Percentiles rank a stretch among this genome's conserved stretches.
These are phyloP conservation scores for Cyclotella choctawhatcheeana DNA, from an alignment of 108 stramenopile species.

Conservation along the genomic window DNA sequence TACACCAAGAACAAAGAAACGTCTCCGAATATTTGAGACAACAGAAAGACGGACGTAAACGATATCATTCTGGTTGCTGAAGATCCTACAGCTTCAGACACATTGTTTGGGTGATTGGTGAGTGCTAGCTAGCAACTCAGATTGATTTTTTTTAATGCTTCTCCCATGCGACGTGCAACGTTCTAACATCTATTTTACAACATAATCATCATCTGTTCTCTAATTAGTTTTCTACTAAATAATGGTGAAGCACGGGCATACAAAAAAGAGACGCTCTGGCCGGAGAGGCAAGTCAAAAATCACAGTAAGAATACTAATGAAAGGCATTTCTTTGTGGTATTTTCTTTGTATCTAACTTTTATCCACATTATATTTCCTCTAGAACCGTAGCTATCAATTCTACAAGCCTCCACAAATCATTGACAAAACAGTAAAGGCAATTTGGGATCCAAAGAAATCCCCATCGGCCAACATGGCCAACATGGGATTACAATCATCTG, in stretches of 20 bases:
- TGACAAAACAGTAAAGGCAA: constrained; percentile 53
- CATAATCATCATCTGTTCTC: background rate
- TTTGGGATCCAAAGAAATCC: constrained; percentile 76
- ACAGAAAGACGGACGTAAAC: too few species aligned
- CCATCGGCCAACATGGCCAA: constrained; percentile 64
- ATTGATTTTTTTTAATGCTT: background rate
- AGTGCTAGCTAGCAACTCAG: too few species aligned
- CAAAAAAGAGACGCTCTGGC: constrained; percentile 81
- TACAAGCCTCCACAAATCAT: constrained; percentile 62
- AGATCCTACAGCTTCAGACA: too few species aligned
- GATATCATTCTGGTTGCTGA: too few species aligned
- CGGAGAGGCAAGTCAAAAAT: constrained; percentile 71
- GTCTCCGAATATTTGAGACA: too few species aligned
- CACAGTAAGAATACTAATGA: constrained; percentile 47
- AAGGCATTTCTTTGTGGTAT: background rate
- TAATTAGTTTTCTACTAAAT: background rate
- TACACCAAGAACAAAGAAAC: too few species aligned
- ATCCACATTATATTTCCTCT: background rate
- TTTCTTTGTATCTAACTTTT: constrained; percentile 3
- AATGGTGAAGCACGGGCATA: constrained; percentile 78
- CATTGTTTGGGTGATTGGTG: too few species aligned
- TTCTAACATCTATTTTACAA: background rate
- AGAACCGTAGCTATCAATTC: constrained; percentile 61
- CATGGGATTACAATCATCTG: constrained; percentile 64
- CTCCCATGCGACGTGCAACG: background rate